These are phyloP conservation scores for Barnettozyma hawaiiensis DNA, from an alignment of 1,139 yeast genomes.

Conservation along the genomic window DNA sequence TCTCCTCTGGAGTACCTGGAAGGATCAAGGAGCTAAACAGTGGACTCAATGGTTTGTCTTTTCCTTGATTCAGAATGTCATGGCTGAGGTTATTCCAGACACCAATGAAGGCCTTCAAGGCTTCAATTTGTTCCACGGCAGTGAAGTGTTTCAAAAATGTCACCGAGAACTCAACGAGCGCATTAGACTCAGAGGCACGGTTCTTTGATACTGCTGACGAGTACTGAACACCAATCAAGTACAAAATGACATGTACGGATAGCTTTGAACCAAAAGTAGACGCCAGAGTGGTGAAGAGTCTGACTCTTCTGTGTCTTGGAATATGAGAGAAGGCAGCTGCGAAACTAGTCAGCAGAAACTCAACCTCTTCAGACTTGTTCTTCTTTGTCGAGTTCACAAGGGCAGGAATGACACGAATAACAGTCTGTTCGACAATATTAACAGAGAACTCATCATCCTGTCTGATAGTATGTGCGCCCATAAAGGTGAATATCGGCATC, in stretches of 20 bases:
- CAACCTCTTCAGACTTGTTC: constrained; percentile 58
- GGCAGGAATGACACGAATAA: constrained; percentile 87
- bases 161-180: constrained; percentile 64
- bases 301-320: constrained; percentile 93
- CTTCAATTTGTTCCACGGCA: constrained; percentile 61
- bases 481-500: constrained; percentile 97
- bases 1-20: constrained; percentile 45
- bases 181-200: constrained; percentile 58
- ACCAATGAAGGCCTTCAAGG: constrained; percentile 49
- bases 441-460: constrained; percentile 96
- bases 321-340: constrained; percentile 92
- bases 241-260: constrained; percentile 67
- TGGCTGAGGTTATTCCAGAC: constrained; percentile 48
- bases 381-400: constrained; percentile 55
- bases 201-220: constrained; percentile 47
- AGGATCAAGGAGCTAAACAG: constrained; percentile 59
- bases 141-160: constrained; percentile 63
- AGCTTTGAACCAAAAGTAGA: constrained; percentile 65
- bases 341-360: constrained; percentile 80
- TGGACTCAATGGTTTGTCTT: constrained; percentile 45
- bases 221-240: constrained; percentile 76
- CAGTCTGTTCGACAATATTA: constrained; percentile 89
- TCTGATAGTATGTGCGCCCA: constrained; percentile 97
- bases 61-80: constrained; percentile 33
- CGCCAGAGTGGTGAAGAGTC: constrained; percentile 72